Percentiles rank a stretch among this genome's conserved stretches.
phyloP scores from a whole-genome alignment of 768 basidiomycete genomes.

The Mycena venus region DNA sequence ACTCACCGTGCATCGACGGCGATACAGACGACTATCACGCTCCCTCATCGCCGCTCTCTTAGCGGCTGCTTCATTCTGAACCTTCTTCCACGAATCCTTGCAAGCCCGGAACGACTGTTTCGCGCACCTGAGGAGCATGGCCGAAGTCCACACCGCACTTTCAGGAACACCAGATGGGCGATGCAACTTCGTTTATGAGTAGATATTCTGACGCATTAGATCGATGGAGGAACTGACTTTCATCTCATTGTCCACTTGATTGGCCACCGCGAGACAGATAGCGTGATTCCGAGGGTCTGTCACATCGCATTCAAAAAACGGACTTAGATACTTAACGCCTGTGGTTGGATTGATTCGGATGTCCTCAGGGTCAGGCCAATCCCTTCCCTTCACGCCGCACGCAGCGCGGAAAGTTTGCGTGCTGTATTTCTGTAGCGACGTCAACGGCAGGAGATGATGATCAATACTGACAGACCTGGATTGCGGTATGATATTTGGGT shows the following conservation, averaged over 20 bases:
- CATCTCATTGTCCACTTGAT: not conserved
- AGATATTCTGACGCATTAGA: not conserved
- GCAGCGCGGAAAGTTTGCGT: not conserved
- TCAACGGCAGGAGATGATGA: too few species aligned
- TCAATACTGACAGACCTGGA: too few species aligned
- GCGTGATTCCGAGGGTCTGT: not conserved
- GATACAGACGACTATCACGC: not conserved
- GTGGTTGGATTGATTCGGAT: not conserved
- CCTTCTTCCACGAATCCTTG: not conserved
- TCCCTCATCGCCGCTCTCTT: not conserved
- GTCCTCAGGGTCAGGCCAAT: not conserved
- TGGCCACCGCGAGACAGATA: not conserved
- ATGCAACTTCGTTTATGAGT: not conserved
- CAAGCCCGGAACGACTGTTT: not conserved
- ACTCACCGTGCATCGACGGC: not conserved
- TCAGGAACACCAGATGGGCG: not conserved
- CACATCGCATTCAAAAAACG: not conserved
- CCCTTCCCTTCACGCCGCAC: not conserved
- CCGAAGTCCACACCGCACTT: not conserved
- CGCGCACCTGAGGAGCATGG: not conserved
- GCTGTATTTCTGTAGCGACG: not conserved
- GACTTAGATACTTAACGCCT: not conserved
- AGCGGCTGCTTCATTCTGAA: not conserved
- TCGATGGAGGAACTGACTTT: not conserved
- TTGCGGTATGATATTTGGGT: too few species aligned